A percentile compares a stretch with the other conserved stretches of the same genome.
phyloP scores from a whole-genome alignment of 768 basidiomycete species.

The Plicaturopsis crispa region DNA sequence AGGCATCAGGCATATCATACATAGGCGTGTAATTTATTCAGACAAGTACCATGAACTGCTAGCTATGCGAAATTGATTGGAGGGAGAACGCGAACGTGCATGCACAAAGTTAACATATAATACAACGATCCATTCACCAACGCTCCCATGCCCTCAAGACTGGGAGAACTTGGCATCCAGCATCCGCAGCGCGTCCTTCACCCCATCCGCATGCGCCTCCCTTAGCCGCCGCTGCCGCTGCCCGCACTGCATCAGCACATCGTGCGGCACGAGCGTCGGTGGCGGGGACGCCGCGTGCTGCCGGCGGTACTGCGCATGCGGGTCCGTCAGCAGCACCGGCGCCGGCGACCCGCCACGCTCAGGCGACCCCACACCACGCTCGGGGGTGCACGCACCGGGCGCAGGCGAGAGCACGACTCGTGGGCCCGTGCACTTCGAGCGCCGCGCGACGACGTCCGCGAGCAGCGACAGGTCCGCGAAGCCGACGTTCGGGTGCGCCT shows the following conservation, averaged over 20 bases:
- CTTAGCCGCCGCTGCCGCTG: conserved; percentile 42
- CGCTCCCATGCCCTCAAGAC: not conserved
- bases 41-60: no score
- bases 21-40: no score
- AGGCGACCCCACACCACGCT: conserved; percentile 34
- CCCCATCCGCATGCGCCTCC: conserved; percentile 66
- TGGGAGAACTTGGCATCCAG: conserved; percentile 58
- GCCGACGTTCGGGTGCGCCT: conserved; percentile 82
- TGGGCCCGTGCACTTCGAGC: conserved; percentile 72
- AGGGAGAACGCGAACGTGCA: no score
- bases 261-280: conserved; percentile 50
- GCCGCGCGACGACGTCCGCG: conserved; percentile 83
- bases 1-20: no score
- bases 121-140: not conserved
- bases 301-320: conserved; percentile 42
- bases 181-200: conserved; percentile 67
- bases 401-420: conserved; percentile 52
- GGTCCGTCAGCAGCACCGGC: conserved; percentile 36
- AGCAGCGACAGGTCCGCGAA: conserved; percentile 79
- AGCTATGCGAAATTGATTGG: no score
- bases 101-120: no score
- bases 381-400: conserved; percentile 40
- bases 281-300: conserved; percentile 30
- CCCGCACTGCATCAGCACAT: conserved; percentile 57
- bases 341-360: no score